Conservation (phyloP, 768 basidiomycete genomes). For the Pleurotus sapidus region DNA sequence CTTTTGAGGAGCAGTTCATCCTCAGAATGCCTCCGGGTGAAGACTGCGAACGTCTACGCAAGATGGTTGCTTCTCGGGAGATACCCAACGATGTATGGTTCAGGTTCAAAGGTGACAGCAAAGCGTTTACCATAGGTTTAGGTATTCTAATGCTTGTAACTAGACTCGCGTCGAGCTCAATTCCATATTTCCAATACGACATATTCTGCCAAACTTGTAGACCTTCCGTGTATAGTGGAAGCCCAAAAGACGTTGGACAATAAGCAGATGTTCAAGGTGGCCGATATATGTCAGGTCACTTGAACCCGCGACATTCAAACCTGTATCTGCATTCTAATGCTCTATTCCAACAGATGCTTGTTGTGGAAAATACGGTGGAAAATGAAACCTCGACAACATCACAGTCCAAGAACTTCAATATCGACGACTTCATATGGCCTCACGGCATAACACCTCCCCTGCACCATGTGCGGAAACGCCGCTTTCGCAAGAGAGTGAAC, state of each 20-base stretch:
- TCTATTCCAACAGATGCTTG: constrained; percentile 69
- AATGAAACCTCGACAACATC: constrained; percentile 63
- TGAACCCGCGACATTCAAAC: background rate
- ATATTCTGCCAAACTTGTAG: constrained; percentile 92
- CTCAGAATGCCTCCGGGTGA: constrained; percentile 84
- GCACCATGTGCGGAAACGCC: constrained; percentile 83
- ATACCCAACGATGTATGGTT: constrained; percentile 88
- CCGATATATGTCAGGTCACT: constrained; percentile 93
- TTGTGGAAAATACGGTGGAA: constrained; percentile 74
- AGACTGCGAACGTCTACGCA: constrained; percentile 74
- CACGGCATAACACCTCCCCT: constrained; percentile 95
- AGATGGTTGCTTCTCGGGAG: constrained; percentile 80
- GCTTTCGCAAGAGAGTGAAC: constrained; percentile 90
- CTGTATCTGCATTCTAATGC: no score
- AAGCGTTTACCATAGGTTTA: background rate
- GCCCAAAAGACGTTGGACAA: constrained; percentile 95
- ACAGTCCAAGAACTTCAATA: constrained; percentile 66
- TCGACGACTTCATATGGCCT: constrained; percentile 97
- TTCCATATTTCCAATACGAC: constrained; percentile 82
- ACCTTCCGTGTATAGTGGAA: constrained; percentile 92
- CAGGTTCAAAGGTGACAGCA: constrained; percentile 85
- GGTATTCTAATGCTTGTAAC: background rate
- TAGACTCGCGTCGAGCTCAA: constrained; percentile 88
- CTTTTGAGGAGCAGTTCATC: constrained; percentile 97
- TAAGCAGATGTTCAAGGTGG: constrained; percentile 98